Evolutionary conservation across 352 stramenopile genomes (phyloP), one percentile per base, ranked within the genome.

Genomic region (Blastocystis sp.): DNA sequence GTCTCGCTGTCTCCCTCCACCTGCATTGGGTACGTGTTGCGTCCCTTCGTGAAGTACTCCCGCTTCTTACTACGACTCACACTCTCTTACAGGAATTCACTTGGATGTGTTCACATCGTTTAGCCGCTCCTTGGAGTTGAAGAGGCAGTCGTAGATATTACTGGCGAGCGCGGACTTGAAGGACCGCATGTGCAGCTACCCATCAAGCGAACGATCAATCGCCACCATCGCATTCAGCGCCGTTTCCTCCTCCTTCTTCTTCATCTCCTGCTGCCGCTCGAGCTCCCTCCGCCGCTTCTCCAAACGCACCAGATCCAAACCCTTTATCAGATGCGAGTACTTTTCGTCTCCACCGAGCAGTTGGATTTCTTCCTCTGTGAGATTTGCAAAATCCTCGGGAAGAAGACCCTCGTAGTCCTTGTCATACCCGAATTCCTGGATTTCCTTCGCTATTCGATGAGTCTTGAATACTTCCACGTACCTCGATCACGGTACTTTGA

Each of bases 391-490:
- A 64, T 81, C 71, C 43, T 81, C 71, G 11, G 71, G 71, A 48
- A 81, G 60, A 63, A 81, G 24, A 7, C 71, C 71, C 21, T 81
- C 71, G 28, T 81, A 81, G 66, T 81, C 71, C 28, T 60, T 57
- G 43, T 81, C 71, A 66, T 81, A 81, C 66, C 71, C 71, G 21
- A 81, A 81, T 43, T 81, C 71, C 6, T 38, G 17, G 48, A 64
- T 11, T n/a, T 81, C 71, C 60, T 81, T 81, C 28, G 71, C 71
- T 81, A 64, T 3, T 52, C 0, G 24, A 52, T 19, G 45, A 19
- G 40, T 19, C 24, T 48, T 45, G 6, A 6, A 34, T 14, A 66
- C 28, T 4, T 48, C 17, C 10, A 63, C 14, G 19, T 62, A 81
- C 71, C 71, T 66, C 71, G 71, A 65, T 81, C 71, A 11, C 71